Evolutionary conservation across 2,329 filamentous ascomycete species (phyloP), one percentile per base, ranked within the genome.

Genomic region (Trichoderma lentiforme): DNA sequence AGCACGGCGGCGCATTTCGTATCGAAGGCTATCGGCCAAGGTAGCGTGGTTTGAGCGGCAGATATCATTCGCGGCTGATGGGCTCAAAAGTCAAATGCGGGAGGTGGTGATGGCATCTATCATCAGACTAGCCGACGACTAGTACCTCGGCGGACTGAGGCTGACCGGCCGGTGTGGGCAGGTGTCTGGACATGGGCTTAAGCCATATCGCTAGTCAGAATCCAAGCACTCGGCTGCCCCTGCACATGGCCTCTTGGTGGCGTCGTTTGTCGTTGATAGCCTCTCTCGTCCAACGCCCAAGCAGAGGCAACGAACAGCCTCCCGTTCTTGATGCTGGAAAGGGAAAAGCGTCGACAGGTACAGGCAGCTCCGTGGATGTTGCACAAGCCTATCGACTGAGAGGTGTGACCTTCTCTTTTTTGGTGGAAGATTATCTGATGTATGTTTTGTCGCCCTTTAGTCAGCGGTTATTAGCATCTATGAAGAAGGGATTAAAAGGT

Each of bases 161-260:
- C 71, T 70, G 67, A 71, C 60, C 32, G 61, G 67, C 66, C 36
- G 51, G 58, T 64, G 70, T 72, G 61, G 66, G 71, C 51, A 70
- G 66, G 58, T 39, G 57, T 70, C 56, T 36, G 51, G 28, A 64
- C 47, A 47, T 57, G 24, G 60, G 60, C 43, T 47, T 24, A 24
- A 30, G 69, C 69, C 24, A 70, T 43, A 34, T 28, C 34, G 47
- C 58, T 70, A 47, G 56, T 36, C 70, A 21, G 24, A 28, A 57
- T n/a, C 56, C 36, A 61, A 34, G 66, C 21, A 69, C 21, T 36
- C 57, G 34, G 65, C 24, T 47, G 34, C 65, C 65, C 62, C 65
- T 60, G 56, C 65, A 68, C 65, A 68, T 68, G 65, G 65, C n/a
- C 65, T 60, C 34, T 34, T 51, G 56, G 62, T 61, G 63, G 63